Percentiles rank a stretch among this genome's conserved stretches.
These are phyloP conservation scores for Pythium vanterpoolii DNA, from an alignment of 352 stramenopile genomes.

Conservation along the genomic window DNA sequence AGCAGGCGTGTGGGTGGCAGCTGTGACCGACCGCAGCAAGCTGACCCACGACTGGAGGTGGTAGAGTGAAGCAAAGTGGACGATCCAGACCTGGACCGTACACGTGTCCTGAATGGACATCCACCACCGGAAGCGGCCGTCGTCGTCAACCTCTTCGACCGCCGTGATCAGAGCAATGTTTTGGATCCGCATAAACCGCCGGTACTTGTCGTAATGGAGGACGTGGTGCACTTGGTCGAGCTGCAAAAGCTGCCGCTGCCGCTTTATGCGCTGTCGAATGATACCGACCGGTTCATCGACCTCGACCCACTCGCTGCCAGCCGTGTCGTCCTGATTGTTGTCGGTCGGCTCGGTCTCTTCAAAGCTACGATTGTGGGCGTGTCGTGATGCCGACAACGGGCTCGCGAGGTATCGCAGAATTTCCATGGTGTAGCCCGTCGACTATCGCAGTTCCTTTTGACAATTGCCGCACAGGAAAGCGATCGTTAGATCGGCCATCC, in stretches of 20 bases:
- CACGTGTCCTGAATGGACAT: constrained; percentile 62
- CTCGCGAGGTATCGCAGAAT: constrained; percentile 14
- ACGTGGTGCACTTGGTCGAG: constrained; percentile 60
- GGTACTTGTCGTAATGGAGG: constrained; percentile 55
- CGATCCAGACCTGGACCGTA: constrained; percentile 55
- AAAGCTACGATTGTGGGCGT: background rate
- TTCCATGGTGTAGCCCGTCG: constrained; percentile 7
- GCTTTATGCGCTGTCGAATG: constrained; percentile 42
- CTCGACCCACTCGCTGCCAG: constrained; percentile 49
- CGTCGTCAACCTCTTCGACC: constrained; percentile 39
- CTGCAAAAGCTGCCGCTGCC: constrained; percentile 38
- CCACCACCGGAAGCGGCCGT: constrained; percentile 41
- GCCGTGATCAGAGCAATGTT: constrained; percentile 60
- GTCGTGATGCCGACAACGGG: background rate
- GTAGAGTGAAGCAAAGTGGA: constrained; percentile 47
- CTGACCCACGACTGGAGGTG: constrained; percentile 41
- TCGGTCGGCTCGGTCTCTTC: background rate
- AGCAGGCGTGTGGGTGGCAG: constrained; percentile 26
- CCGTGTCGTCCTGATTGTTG: constrained; percentile 17
- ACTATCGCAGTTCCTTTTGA: background rate
- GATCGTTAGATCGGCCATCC: background rate
- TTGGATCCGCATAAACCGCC: constrained; percentile 47
- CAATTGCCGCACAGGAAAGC: background rate
- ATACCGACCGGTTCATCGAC: constrained; percentile 54
- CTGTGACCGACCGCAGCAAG: constrained; percentile 36